phyloP scores from a whole-genome alignment of 139 green algal species.

The Monoraphidium neglectum region DNA sequence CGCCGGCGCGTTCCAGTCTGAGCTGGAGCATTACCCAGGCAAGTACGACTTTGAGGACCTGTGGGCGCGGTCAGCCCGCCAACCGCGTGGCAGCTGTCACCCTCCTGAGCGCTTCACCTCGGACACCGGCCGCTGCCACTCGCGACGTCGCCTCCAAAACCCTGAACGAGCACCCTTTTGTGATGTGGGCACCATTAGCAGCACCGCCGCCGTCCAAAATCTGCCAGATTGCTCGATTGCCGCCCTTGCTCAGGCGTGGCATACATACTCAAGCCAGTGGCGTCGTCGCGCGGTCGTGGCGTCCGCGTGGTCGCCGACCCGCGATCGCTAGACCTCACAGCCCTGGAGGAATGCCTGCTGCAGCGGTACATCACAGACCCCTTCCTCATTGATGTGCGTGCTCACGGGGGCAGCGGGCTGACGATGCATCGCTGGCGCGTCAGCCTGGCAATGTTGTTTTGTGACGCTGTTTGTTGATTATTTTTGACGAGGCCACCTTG shows the following conservation, averaged over 20 bases:
- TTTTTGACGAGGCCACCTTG: neutral
- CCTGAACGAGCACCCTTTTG: no score
- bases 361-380: conserved; percentile 76
- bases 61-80: no score
- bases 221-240: no score
- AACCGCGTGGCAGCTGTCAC: no score
- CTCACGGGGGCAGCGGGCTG: no score
- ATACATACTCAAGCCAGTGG: conserved; percentile 39
- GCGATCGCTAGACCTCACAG: neutral
- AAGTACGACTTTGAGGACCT: neutral
- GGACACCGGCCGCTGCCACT: no score
- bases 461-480: conserved; percentile 21
- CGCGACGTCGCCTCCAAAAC: no score
- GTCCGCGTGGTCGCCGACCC: conserved; percentile 55
- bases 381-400: conserved; percentile 50
- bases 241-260: neutral
- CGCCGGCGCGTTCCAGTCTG: conserved; percentile 53
- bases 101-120: no score
- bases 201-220: no score
- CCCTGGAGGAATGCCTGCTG: conserved; percentile 50
- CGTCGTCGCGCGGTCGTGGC: conserved; percentile 56
- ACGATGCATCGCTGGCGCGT: neutral
- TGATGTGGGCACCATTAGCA: no score
- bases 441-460: neutral
- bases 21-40: conserved; percentile 45